Conservation (phyloP, 1,139 yeast species). For the Geotrichum carabidarum region DNA sequence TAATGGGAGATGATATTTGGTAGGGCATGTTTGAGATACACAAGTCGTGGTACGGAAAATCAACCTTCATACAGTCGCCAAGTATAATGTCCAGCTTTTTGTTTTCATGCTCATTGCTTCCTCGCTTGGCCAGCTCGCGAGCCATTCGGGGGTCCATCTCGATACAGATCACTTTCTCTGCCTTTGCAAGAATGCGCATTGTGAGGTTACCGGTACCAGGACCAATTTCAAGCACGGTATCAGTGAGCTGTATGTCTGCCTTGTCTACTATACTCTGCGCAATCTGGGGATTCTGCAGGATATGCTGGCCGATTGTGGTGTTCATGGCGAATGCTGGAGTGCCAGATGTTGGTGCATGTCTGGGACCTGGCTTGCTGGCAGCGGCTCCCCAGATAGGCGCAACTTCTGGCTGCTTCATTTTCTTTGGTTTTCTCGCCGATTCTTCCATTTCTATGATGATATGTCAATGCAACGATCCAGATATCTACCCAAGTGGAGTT, state of each 20-base stretch:
- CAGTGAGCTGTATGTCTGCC: conserved; percentile 87
- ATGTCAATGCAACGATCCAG: not conserved
- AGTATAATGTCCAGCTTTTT: conserved; percentile 82
- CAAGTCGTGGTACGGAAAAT: conserved; percentile 87
- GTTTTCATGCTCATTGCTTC: conserved; percentile 88
- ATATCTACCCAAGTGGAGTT: not conserved
- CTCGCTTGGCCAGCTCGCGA: conserved; percentile 93
- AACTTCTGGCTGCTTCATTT: not conserved
- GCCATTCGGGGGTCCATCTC: conserved; percentile 99
- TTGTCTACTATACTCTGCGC: conserved; percentile 99
- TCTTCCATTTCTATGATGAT: not conserved
- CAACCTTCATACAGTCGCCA: conserved; percentile 95
- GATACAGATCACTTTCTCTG: conserved; percentile 84
- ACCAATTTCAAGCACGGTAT: conserved; percentile 90
- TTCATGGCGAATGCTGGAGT: conserved; percentile 47
- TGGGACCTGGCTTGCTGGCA: conserved; percentile 3
- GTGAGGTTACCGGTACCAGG: conserved; percentile 99
- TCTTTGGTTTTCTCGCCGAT: not conserved
- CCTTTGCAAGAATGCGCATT: conserved; percentile 83
- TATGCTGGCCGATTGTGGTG: conserved; percentile 94
- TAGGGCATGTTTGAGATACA: conserved; percentile 97
- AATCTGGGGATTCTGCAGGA: conserved; percentile 86
- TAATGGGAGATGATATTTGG: conserved; percentile 93
- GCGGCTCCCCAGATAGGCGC: conserved; percentile 15
- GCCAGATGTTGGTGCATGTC: not conserved